phyloP scores from a whole-genome alignment of 2,329 filamentous ascomycete genomes.

The Phialophora tarda region DNA sequence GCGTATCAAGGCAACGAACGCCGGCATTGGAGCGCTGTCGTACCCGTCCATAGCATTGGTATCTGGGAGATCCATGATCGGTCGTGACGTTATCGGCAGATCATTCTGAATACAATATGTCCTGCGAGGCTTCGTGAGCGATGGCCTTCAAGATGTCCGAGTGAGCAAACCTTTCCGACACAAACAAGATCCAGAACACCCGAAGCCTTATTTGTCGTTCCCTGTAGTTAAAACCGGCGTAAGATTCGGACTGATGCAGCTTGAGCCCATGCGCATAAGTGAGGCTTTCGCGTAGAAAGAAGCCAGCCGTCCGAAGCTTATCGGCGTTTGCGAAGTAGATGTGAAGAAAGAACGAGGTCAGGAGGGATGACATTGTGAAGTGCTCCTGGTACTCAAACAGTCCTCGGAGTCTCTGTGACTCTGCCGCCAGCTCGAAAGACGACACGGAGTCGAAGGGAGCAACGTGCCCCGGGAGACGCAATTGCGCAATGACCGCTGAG shows the following conservation, averaged over 20 bases:
- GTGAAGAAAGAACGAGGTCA: constrained; percentile 59
- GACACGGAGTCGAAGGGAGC: constrained; percentile 4
- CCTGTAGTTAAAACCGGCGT: constrained; percentile 44
- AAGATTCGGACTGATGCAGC: constrained; percentile 54
- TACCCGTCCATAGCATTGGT: constrained; percentile 2
- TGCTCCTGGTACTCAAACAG: constrained; percentile 20
- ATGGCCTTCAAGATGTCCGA: neutral
- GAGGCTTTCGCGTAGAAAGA: constrained; percentile 59
- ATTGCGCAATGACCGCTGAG: constrained; percentile 21
- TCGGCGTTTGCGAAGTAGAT: constrained; percentile 55
- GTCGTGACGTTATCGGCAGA: constrained; percentile 6
- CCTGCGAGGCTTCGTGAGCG: neutral
- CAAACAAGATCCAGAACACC: constrained; percentile 57
- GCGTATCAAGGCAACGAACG: constrained; percentile 11
- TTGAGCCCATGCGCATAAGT: constrained; percentile 58
- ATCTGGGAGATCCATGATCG: constrained; percentile 9
- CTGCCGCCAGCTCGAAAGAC: constrained; percentile 10
- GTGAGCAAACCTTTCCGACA: constrained; percentile 48
- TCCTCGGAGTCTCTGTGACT: constrained; percentile 9
- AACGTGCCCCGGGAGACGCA: constrained; percentile 10
- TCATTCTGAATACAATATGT: constrained; percentile 21
- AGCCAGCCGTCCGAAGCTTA: constrained; percentile 45
- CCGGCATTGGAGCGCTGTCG: constrained; percentile 12
- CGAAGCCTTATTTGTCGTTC: constrained; percentile 56
- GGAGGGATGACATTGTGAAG: constrained; percentile 42